These are phyloP conservation scores for Galerina marginata DNA, from an alignment of 768 basidiomycete species.

Conservation along the genomic window DNA sequence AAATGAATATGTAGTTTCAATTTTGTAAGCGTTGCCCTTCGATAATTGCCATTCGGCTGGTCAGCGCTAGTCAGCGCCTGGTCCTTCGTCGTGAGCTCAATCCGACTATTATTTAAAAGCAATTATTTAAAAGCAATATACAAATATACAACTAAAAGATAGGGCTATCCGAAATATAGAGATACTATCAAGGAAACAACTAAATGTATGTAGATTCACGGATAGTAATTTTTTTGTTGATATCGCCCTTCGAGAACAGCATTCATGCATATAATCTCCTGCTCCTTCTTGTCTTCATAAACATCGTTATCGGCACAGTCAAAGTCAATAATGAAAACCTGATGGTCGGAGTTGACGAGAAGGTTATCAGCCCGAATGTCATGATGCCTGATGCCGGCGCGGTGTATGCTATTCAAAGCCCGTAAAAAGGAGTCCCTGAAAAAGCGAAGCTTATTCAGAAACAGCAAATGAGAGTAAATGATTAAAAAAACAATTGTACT, in stretches of 20 bases:
- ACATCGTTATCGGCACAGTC: conserved; percentile 17
- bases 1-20: too few species aligned
- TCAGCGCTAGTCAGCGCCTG: too few species aligned
- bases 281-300: neutral
- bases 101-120: too few species aligned
- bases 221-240: neutral
- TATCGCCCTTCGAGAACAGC: neutral
- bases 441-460: neutral
- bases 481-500: neutral
- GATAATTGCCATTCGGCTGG: too few species aligned
- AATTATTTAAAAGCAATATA: too few species aligned
- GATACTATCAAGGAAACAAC: too few species aligned
- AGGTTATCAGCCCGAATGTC: conserved; percentile 31
- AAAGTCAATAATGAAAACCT: conserved; percentile 28
- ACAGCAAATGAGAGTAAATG: neutral
- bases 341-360: conserved; percentile 20
- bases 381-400: conserved; percentile 27
- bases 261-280: neutral
- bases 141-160: too few species aligned
- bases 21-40: too few species aligned
- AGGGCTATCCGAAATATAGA: too few species aligned
- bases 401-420: conserved; percentile 26
- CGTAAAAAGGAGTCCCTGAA: conserved; percentile 17
- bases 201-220: neutral
- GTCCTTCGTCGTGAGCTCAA: too few species aligned